Base-by-base conservation (phyloP, 1,139 yeast species). In the Torulaspora globosa region DNA sequence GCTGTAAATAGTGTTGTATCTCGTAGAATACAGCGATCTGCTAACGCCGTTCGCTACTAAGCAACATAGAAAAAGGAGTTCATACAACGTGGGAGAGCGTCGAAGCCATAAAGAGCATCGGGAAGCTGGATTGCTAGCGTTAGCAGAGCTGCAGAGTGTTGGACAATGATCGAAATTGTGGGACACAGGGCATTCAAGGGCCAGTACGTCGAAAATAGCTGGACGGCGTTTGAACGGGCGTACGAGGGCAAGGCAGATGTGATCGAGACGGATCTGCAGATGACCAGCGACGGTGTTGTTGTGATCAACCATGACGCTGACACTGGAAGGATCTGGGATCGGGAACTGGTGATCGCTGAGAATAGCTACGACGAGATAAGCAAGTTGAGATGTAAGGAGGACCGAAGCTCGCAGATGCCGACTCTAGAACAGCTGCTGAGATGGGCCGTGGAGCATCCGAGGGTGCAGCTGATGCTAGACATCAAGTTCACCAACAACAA, bases 241-340 rank as follows among this genome's bases (percentile, higher is more conserved):
- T 75, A 74, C 41, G 78, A 75, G 14, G 74, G 79, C 15, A 92
- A 92, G 0, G 89, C 86, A 23, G 75, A 78, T 16, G 75, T 80
- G 9, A 75, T 92, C 33, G 97, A 90, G 64, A 83, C 95, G 2
- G 96, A 92, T 64, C 71, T 90, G 39, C 96, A 90, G 72, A 71
- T 88, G 46, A 73, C 94, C 2, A 67, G 68, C 5, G 98, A 92
- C 65, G 79, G 82, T 10, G 76, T 77, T 3, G 73, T 88, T 23
- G 85, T 90, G 5, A 76, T 92, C 26, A 79, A 85, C 40, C 98
- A 92, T 65, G 74, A 71, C 43, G 52, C 62, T 1, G 52, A 51
- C 26, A 70, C 74, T 0, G 70, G 65, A 0, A 57, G 74, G 47
- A 59, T 64, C 26, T 70, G 68, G 61, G 54, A 63, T 42, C 60